These are phyloP conservation scores for Phytophthora idaei DNA, from an alignment of 352 stramenopile genomes.

Conservation along the genomic window DNA sequence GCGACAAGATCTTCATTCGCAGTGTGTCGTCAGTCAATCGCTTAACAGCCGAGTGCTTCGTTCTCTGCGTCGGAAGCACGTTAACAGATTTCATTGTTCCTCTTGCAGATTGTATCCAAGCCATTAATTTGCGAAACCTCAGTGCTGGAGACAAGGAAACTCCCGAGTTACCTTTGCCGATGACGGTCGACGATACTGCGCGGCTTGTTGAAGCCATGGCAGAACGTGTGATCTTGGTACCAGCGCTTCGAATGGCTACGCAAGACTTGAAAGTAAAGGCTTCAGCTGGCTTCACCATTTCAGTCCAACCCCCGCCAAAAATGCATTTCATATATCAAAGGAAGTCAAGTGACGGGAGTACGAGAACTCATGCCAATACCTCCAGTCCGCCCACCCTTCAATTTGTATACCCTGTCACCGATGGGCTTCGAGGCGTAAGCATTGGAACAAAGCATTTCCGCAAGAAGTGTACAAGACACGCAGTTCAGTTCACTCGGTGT, in stretches of 20 bases:
- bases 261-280: constrained; percentile 57
- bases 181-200: constrained; percentile 48
- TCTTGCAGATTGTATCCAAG: constrained; percentile 53
- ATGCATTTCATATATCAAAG: constrained; percentile 49
- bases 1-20: constrained; percentile 38
- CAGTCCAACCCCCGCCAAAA: constrained; percentile 50
- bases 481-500: constrained; percentile 60
- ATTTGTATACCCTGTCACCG: constrained; percentile 49
- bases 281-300: constrained; percentile 40
- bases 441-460: constrained; percentile 58
- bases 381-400: constrained; percentile 6
- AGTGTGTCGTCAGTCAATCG: constrained; percentile 46
- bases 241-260: constrained; percentile 53
- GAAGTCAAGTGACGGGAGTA: neutral
- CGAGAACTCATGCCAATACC: neutral
- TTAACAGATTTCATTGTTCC: constrained; percentile 16
- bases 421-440: constrained; percentile 56
- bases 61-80: constrained; percentile 25
- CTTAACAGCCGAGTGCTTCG: constrained; percentile 49
- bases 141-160: constrained; percentile 32
- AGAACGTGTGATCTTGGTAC: constrained; percentile 38
- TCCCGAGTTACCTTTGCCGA: constrained; percentile 25
- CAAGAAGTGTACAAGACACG: constrained; percentile 64
- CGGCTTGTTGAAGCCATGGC: constrained; percentile 48
- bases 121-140: constrained; percentile 62